Evolutionary conservation across 331 rosid genomes (phyloP).

Genomic region (Prunus yedoensis): DNA sequence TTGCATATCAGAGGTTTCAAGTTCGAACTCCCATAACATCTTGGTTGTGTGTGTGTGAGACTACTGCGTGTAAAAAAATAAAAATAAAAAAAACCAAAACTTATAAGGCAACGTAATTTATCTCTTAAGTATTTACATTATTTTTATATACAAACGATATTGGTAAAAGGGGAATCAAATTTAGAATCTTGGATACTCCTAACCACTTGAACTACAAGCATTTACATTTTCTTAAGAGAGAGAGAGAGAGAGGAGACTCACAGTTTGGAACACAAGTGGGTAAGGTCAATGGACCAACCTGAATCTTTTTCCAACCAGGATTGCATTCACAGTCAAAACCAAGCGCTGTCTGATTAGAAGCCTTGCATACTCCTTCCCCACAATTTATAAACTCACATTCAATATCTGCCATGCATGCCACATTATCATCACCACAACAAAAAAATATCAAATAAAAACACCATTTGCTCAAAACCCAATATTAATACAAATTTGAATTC

Average conservation of each 20-base stretch:
- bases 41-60: no score
- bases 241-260: slow-evolving; percentile 18
- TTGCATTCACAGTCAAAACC: slow-evolving; percentile 45
- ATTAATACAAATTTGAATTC: background rate
- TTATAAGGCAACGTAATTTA: no score
- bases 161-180: no score
- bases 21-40: no score
- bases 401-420: slow-evolving; percentile 8
- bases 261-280: slow-evolving; percentile 42
- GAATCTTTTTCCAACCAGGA: slow-evolving; percentile 31
- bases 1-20: fast-evolving
- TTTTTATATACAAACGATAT: no score
- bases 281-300: slow-evolving; percentile 24
- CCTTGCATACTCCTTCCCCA: slow-evolving; percentile 45
- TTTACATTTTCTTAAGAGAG: no score
- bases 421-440: background rate
- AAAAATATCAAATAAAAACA: background rate
- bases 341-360: slow-evolving; percentile 26
- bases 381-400: slow-evolving; percentile 28
- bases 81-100: no score
- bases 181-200: no score
- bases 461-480: background rate
- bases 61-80: no score
- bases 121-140: no score
- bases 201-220: no score